A percentile compares a stretch with the other conserved stretches of the same genome.
Conservation (phyloP, 805 yeast genomes). For the Isabelozyma rhagii region DNA sequence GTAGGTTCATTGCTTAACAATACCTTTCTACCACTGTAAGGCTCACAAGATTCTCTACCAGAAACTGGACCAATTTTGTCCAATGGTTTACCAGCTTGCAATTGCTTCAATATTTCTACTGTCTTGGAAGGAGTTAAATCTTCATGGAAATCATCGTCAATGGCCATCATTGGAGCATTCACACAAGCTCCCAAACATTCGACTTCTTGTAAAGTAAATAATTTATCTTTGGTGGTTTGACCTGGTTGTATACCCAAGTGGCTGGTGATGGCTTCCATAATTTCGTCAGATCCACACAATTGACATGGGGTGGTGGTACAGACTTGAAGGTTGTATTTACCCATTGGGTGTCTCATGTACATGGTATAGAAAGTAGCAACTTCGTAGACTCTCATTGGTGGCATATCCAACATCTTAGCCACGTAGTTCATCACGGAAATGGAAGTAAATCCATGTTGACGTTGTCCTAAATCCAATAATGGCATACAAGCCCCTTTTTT, state of each 20-base stretch:
- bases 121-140: conserved; percentile 72
- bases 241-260: conserved; percentile 69
- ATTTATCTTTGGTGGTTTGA: conserved; percentile 69
- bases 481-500: conserved; percentile 90
- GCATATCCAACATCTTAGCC: conserved; percentile 79
- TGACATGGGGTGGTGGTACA: conserved; percentile 92
- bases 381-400: conserved; percentile 92
- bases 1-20: conserved; percentile 59
- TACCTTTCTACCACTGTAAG: conserved; percentile 64
- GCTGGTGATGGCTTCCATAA: conserved; percentile 64
- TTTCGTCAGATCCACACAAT: conserved; percentile 77
- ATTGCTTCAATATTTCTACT: conserved; percentile 55
- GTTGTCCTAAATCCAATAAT: conserved; percentile 78
- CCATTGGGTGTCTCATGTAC: conserved; percentile 85
- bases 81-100: conserved; percentile 61
- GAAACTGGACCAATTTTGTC: conserved; percentile 64
- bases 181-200: conserved; percentile 93
- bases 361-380: conserved; percentile 91
- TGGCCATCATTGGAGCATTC: conserved; percentile 84
- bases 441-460: conserved; percentile 83
- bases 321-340: conserved; percentile 77
- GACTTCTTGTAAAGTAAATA: conserved; percentile 81
- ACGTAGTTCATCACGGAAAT: conserved; percentile 88
- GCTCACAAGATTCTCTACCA: conserved; percentile 74
- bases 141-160: conserved; percentile 80